Evolutionary conservation across 225 moss, liverwort and hornwort species (phyloP).

Genomic region (Pseudoscleropodium purum): DNA sequence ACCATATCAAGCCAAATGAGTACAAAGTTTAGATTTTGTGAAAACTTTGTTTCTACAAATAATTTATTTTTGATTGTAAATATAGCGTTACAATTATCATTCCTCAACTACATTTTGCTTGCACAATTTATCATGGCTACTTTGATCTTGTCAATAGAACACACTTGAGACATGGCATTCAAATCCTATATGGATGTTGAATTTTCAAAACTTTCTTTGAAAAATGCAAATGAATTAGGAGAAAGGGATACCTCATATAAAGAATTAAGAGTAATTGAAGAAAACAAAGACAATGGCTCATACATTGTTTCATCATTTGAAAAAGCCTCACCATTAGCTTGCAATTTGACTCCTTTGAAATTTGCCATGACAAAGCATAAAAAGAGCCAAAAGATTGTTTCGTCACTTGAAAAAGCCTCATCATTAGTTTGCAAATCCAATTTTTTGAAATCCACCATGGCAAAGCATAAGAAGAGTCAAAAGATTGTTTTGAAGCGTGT

Average conservation of each 20-base stretch:
- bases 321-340: not conserved
- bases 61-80: not conserved
- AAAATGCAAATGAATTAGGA: not conserved
- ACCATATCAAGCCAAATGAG: not conserved
- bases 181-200: not conserved
- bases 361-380: not conserved
- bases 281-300: not conserved
- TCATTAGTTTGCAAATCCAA: not conserved
- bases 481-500: not conserved
- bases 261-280: not conserved
- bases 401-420: not conserved
- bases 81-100: not conserved
- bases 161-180: not conserved
- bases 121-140: not conserved
- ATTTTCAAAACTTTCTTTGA: not conserved
- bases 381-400: not conserved
- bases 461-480: not conserved
- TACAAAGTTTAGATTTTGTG: too few relatives aligned
- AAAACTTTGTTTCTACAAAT: not conserved
- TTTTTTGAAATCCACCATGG: not conserved
- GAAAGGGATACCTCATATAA: rapidly evolving
- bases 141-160: not conserved
- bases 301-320: not conserved
- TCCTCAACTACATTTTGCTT: too few relatives aligned
- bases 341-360: not conserved